These are phyloP conservation scores for Lomentospora prolificans DNA, from an alignment of 2,329 filamentous ascomycete species.

Conservation along the genomic window DNA sequence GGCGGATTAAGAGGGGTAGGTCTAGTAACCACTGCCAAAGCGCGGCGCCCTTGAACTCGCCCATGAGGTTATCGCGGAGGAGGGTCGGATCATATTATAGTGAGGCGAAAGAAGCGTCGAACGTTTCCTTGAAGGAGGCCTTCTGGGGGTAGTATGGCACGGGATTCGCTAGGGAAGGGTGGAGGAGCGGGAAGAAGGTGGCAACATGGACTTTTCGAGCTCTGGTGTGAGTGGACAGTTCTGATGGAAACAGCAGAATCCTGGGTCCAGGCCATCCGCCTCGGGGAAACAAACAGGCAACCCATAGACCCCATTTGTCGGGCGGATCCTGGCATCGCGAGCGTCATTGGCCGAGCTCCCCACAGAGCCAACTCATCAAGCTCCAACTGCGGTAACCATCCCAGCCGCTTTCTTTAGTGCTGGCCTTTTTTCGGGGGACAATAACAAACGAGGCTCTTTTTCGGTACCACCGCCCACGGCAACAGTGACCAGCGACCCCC, in stretches of 20 bases:
- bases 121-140: not conserved
- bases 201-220: not conserved
- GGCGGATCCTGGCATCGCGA: conserved; percentile 6
- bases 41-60: not conserved
- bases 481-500: not conserved
- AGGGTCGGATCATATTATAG: not conserved
- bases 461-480: not conserved
- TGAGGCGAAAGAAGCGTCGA: not conserved
- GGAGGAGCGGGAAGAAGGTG: not conserved
- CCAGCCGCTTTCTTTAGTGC: conserved; percentile 4
- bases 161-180: not conserved
- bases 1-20: not conserved
- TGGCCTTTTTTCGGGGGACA: not conserved
- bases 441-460: conserved; percentile 2
- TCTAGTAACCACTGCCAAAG: not conserved
- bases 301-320: not conserved
- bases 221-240: not conserved
- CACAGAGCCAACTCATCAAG: conserved; percentile 9
- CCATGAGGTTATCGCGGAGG: not conserved
- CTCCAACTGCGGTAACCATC: not conserved
- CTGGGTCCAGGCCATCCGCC: not conserved
- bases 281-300: conserved; percentile 7
- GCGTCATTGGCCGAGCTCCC: conserved; percentile 4
- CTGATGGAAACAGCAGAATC: not conserved
- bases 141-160: not conserved